Base-by-base conservation (phyloP, 2,329 filamentous ascomycete genomes). In the Pseudocercospora macadamiae region DNA sequence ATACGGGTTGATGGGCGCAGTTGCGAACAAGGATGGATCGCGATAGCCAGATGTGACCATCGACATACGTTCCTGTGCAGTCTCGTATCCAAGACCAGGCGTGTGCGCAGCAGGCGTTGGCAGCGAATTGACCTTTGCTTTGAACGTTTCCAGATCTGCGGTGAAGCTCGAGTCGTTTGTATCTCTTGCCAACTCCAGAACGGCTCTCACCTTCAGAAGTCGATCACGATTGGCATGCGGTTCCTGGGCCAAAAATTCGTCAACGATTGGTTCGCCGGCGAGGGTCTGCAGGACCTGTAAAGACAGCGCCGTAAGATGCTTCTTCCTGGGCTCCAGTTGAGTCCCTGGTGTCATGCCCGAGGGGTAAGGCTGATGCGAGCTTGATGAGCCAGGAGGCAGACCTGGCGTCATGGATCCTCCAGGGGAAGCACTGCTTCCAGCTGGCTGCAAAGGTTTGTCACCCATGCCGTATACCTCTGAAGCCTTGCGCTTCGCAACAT, bases 401-500 rank as follows among this genome's bases (percentile, higher is more conserved):
- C 62, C 64, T 21, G 64, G 64, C 9, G 64, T 66, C 47, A 59
- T 56, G 9, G 64, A 64, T 6, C 60, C 67, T 9, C 64, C 54
- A 10, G 69, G 69, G 4, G 71, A 72, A 0, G 64, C 61, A 12
- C 60, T 66, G 45, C 59, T 63, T 18, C 65, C 67, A 21, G 69
- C 71, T 39, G 71, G 69, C 61, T 73, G 68, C 16, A 73, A 39
- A n/a, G 65, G 66, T 36, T 59, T 61, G 34, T 19, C 25, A 54
- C 47, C 62, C 62, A 45, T 55, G 63, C 51, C 63, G 30, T 67
- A 58, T 2, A 59, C 65, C 51, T 74, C 72, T 6, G 70, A 73
- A 18, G 61, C 64, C 73, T 93, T 93, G 23, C 90, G 86, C 63
- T 90, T 89, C 4, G 87, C 75, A 62, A 84, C 86, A 62, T 89